Evolutionary conservation across 139 green algal genomes (phyloP).

Genomic region (Axilococcus clingmanii): DNA sequence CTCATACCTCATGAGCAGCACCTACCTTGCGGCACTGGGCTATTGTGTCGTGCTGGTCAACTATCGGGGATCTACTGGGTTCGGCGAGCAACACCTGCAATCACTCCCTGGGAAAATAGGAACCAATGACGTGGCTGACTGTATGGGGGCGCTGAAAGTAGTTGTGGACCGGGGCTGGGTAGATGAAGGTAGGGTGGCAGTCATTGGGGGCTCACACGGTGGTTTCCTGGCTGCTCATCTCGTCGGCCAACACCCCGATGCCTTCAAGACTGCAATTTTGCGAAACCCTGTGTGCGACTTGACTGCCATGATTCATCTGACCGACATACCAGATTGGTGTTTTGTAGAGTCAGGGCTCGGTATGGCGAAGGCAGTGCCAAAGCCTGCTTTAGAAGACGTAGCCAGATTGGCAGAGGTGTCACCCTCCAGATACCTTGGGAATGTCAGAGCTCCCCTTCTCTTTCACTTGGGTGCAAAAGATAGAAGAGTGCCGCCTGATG

Average conservation of each 20-base stretch:
- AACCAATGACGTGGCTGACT: conserved; percentile 75
- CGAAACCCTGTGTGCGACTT: conserved; percentile 90
- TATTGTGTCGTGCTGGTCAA: conserved; percentile 50
- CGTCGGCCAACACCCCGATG: conserved; percentile 65
- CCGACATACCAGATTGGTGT: conserved; percentile 91
- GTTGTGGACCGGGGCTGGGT: conserved; percentile 43
- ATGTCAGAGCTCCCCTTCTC: conserved; percentile 62
- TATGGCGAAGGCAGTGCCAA: conserved; percentile 31
- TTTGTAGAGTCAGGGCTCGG: conserved; percentile 66
- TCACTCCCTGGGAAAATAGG: conserved; percentile 68
- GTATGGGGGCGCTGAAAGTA: conserved; percentile 59
- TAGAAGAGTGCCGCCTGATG: conserved; percentile 35
- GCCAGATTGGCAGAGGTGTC: conserved; percentile 46
- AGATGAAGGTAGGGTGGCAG: conserved; percentile 44
- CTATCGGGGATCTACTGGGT: conserved; percentile 66
- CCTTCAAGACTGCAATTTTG: conserved; percentile 65
- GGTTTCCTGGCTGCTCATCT: conserved; percentile 85
- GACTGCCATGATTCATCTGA: conserved; percentile 63
- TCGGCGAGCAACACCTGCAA: conserved; percentile 69
- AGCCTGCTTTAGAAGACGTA: conserved; percentile 53
- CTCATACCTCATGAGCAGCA: conserved; percentile 52
- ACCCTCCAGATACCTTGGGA: conserved; percentile 52
- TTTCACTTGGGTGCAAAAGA: conserved; percentile 83
- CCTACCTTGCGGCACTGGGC: conserved; percentile 37
- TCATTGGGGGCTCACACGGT: conserved; percentile 81